Evolutionary conservation across 2,329 filamentous ascomycete species (phyloP).

Genomic region (Fusarium protoensiforme): DNA sequence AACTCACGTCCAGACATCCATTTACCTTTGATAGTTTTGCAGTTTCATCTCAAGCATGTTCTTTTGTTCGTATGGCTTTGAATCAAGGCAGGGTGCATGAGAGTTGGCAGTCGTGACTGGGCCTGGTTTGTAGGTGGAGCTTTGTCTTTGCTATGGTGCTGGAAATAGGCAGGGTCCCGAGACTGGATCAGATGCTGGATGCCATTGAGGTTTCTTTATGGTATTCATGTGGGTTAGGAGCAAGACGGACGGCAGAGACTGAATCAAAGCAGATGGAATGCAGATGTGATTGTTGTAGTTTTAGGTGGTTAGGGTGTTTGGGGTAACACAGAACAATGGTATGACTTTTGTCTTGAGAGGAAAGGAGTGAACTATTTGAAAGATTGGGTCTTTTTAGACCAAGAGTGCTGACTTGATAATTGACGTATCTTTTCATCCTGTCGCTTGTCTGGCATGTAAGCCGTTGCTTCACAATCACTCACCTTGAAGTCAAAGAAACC

Average conservation of each 20-base stretch:
- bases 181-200: background rate
- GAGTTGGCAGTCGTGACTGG: background rate
- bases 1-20: background rate
- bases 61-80: background rate
- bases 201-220: accelerated
- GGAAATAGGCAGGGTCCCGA: background rate
- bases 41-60: background rate
- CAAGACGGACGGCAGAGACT: background rate
- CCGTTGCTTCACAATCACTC: background rate
- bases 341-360: background rate
- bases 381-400: background rate
- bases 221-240: accelerated
- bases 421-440: background rate
- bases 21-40: background rate
- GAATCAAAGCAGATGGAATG: background rate
- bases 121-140: background rate
- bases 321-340: no score
- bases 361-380: background rate
- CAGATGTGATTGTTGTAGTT: background rate
- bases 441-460: background rate
- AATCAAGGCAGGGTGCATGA: background rate
- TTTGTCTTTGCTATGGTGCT: background rate
- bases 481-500: background rate
- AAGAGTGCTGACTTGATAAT: accelerated
- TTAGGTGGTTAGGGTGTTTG: background rate